Base-by-base conservation (phyloP, 441 rosid genomes). In the Corymbia citriodora region DNA sequence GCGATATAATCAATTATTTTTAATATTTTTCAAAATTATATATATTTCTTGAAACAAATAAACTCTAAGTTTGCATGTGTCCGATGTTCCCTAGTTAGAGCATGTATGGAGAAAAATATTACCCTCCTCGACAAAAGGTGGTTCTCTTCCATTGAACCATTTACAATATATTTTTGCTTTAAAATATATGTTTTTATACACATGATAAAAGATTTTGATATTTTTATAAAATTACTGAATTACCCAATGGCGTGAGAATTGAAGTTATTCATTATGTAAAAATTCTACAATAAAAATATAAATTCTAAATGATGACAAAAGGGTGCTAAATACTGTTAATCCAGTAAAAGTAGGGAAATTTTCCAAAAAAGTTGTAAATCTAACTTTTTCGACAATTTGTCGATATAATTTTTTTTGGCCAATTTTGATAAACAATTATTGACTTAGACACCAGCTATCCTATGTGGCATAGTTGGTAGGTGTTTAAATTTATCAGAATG, bases 381-480 rank as follows among this genome's bases (percentile, higher is more conserved):
- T 16, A 68, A 68, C 16, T 1, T 6, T 68, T 31, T 68, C 31
- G 18, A 68, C 6, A 18, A 68, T 2, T 31, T 31, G 1, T 5
- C 0, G 8, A 31, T 68, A 31, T 65, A 65, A 16, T n/a, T 31
- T 1, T 15, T 15, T 65, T 10, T 15, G 0, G 40, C 19, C 2
- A 14, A 65, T 65, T n/a, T 68, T 68, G 19, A 2, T 21, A 12
- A 9, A 2, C 16, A 16, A 25, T 25, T 4, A 0, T 7, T 59
- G 10, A 59, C 25, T 12, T 1, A 23, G 2, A 59, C 10, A 9
- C 65, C 1, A 59, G 25, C 3, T 7, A 59, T 59, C 7, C 0
- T 29, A 0, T 0, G 3, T 59, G 13, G 14, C 11, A 59, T 40
- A 5, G 45, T 40, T 40, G 45, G 45, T 40, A 40, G 45, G 45